Base-by-base conservation (phyloP, 345 rosid genomes). In the Syzygium aqueum region DNA sequence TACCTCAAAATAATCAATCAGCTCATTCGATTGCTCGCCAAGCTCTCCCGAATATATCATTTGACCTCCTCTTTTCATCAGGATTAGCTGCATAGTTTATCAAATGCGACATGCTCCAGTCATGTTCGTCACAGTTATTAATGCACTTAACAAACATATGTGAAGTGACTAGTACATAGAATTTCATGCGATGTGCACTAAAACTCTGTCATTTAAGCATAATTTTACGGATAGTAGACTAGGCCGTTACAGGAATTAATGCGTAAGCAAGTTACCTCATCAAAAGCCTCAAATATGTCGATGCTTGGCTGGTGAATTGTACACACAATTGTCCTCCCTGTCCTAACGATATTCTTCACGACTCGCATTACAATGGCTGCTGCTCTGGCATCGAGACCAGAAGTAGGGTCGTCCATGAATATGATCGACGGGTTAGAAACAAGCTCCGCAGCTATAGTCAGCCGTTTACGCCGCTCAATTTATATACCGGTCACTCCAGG, bases 41-140 rank as follows among this genome's bases (percentile, higher is more conserved):
- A 90, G 85, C 53, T 63, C 33, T 61, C 91, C 90, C 8, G 87
- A 85, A 61, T 90, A 88, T 46, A 90, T 90, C 1, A 90, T 77
- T 33, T 50, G 86, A 17, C 91, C 91, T 46, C 91, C 91, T 5
- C 30, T 53, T 88, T 88, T 88, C 89, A 90, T 78, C 51, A 90
- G 78, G 82, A 90, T 87, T 59, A 90, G 51, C 91, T 90, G 88
- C 89, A 85, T 12, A 77, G 17, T 10, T 85, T 37, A 59, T 40
- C 85, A 21, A 73, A 61, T 84, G 25, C 19, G 40, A 50, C 28
- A 25, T 77, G 84, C 49, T 65, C 16, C 43, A 65, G 25, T 73
- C 43, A 1, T 22, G 25, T 19, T 19, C 7, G 15, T 43, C 57
- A 51, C 37, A 8, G 53, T 83, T 25, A 13, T 23, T 83, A 27